Conservation (phyloP, 768 basidiomycete species). For the Lactifluus piperatus region DNA sequence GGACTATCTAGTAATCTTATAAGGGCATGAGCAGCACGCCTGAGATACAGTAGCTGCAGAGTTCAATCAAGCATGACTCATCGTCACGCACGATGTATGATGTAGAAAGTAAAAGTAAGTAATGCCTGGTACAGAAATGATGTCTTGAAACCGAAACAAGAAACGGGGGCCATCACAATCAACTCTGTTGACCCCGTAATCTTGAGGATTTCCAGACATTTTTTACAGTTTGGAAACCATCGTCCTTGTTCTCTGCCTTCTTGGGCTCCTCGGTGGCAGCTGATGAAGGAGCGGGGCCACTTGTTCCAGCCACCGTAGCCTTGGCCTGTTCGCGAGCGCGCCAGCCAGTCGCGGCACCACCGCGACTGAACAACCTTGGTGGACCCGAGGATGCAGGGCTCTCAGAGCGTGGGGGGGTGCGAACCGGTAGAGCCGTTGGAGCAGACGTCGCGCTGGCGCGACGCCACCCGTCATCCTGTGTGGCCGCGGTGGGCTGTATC, state of each 20-base stretch:
- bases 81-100: neutral
- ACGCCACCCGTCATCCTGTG: constrained; percentile 25
- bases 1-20: constrained; percentile 12
- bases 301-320: constrained; percentile 26
- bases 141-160: neutral
- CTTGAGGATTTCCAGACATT: constrained; percentile 29
- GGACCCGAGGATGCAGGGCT: constrained; percentile 38
- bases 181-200: constrained; percentile 14
- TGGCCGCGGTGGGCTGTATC: constrained; percentile 29
- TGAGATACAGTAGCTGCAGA: neutral
- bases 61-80: neutral
- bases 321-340: constrained; percentile 46
- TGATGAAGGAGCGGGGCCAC: constrained; percentile 28
- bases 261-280: constrained; percentile 19
- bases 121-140: neutral
- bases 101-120: neutral
- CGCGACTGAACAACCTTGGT: constrained; percentile 19
- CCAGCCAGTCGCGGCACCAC: constrained; percentile 44
- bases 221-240: constrained; percentile 64
- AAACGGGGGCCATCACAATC: neutral
- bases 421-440: constrained; percentile 14
- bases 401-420: constrained; percentile 41
- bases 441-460: constrained; percentile 5
- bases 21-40: neutral
- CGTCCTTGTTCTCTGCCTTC: constrained; percentile 42